phyloP scores from a whole-genome alignment of 345 rosid species.

The Diplotaxis tenuifolia region DNA sequence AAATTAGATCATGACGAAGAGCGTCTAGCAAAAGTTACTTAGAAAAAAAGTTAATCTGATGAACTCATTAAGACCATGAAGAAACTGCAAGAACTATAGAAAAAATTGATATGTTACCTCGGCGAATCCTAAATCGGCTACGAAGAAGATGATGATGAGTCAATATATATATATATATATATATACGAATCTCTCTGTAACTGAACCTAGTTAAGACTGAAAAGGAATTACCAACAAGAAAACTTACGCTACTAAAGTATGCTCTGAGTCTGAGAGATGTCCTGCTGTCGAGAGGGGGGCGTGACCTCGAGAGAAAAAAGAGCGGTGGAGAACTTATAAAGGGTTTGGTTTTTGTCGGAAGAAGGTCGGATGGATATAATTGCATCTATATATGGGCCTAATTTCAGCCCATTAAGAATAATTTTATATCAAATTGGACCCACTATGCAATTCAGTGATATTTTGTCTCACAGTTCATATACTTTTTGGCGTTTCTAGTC shows the following conservation, averaged over 20 bases:
- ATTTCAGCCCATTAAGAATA: not conserved
- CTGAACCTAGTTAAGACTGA: not conserved
- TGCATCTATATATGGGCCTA: not conserved
- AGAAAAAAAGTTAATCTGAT: not conserved
- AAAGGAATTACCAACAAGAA: not conserved
- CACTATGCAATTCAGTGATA: not conserved
- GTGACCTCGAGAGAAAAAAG: no score
- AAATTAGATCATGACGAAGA: not conserved
- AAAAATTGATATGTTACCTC: not conserved
- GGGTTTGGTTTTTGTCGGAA: not conserved
- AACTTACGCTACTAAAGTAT: not conserved
- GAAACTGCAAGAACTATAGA: not conserved
- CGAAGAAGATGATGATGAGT: not conserved
- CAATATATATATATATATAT: no score
- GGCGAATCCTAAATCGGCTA: not conserved
- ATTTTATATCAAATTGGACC: not conserved
- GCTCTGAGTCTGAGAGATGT: not conserved
- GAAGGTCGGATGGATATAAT: not conserved
- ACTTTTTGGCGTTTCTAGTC: no score
- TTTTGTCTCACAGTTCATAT: no score
- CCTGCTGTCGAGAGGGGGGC: not conserved
- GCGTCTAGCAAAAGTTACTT: not conserved
- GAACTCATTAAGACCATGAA: not conserved
- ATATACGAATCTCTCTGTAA: not conserved
- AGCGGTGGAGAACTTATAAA: no score